Percentiles rank a stretch among this genome's conserved stretches.
Conservation (phyloP, 257 asterid species). For the Solanum sejunctum region DNA sequence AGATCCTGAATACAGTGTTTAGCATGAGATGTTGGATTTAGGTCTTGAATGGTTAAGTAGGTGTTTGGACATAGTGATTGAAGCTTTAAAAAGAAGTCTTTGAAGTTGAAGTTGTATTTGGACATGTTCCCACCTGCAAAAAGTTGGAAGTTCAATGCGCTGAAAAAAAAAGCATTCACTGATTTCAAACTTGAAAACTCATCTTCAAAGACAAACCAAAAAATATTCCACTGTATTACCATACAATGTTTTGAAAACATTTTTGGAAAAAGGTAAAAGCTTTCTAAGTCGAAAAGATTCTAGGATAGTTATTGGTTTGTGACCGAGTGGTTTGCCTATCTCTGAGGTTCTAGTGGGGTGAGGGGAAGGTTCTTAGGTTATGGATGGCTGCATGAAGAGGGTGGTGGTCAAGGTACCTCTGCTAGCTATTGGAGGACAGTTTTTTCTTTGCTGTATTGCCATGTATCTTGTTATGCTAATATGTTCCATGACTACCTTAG, state of each 20-base stretch:
- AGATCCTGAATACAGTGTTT: background rate
- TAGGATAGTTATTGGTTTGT: background rate
- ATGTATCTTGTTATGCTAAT: background rate
- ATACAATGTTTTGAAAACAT: background rate
- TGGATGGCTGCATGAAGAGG: background rate
- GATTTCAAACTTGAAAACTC: background rate
- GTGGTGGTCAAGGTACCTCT: background rate
- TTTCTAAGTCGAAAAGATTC: background rate
- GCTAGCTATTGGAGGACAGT: background rate
- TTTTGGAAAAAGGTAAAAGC: background rate
- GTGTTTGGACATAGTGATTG: background rate
- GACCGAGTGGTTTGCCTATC: background rate
- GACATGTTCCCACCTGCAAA: background rate
- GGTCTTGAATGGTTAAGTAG: background rate
- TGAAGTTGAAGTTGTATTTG: background rate
- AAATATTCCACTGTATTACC: background rate
- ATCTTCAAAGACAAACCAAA: background rate
- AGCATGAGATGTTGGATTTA: background rate
- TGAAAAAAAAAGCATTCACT: background rate
- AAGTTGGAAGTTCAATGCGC: background rate
- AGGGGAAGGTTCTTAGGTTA: background rate
- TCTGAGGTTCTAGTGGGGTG: background rate
- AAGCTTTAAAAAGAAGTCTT: background rate
- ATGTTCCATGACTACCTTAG: background rate
- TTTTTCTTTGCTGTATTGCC: background rate